Evolutionary conservation across 2,329 filamentous ascomycete species (phyloP).

Genomic region (Verticillium klebahnii): DNA sequence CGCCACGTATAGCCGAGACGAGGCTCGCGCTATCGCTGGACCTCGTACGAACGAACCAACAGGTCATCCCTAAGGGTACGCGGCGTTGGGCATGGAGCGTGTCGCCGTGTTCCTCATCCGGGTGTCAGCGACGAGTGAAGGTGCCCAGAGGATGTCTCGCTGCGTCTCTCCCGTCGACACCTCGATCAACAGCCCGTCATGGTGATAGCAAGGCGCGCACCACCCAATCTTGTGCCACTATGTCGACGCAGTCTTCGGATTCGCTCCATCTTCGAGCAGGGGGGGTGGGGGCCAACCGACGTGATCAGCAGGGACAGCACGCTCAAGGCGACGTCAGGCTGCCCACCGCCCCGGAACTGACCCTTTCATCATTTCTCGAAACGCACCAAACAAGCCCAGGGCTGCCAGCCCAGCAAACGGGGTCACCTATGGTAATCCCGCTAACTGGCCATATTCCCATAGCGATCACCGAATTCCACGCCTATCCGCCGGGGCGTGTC

Average conservation of each 20-base stretch:
- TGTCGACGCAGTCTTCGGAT: background rate
- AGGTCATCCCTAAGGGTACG: background rate
- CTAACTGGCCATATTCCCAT: background rate
- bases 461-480: background rate
- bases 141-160: background rate
- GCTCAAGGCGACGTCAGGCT: background rate
- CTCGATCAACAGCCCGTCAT: background rate
- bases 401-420: background rate
- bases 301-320: background rate
- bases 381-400: background rate
- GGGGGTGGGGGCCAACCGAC: background rate
- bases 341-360: background rate
- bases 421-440: background rate
- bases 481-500: background rate
- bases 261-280: background rate
- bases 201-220: background rate
- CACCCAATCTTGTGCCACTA: background rate
- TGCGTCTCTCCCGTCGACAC: background rate
- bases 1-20: background rate
- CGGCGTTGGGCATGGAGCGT: background rate
- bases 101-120: background rate
- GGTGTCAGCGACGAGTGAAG: background rate
- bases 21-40: background rate
- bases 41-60: background rate
- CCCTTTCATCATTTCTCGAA: background rate